Base-by-base conservation (phyloP, 2,329 filamentous ascomycete genomes). In the Gremmenia infestans region DNA sequence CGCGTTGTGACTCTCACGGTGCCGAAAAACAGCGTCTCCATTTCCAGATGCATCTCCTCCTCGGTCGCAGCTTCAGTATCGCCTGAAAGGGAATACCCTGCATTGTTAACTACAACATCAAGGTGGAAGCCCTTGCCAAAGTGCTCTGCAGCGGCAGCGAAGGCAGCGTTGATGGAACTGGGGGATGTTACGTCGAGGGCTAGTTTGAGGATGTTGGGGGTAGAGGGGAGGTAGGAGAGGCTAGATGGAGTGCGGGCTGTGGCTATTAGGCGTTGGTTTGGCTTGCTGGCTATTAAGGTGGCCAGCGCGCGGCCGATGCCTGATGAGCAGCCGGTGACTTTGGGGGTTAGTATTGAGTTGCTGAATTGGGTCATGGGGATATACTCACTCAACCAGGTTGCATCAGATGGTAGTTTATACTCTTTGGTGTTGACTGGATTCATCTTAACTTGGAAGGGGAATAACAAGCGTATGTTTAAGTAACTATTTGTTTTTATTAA, bases 41-140 rank as follows among this genome's bases (percentile, higher is more conserved):
- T 67, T 42, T 74, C 57, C 1, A 59, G 54, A 19, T 71, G 71
- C 1, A 66, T 60, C 50, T 72, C 67, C n/a, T 63, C 61, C 12
- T 72, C 68, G 4, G 65, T 65, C 4, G 69, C 67, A n/a, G 62
- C 59, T 54, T 86, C 82, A 32, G 83, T 76, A 1, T 80, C 76
- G 9, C 78, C 79, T 6, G 70, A 67, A 2, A 81, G 70, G 11
- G 79, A 77, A 56, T 82, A 84, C 1, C 81, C 83, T 2, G 82
- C 81, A 51, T 85, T 85, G 68, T 85, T 85, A 57, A 83, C 75
- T 2, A 85, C 76, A 2, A 84, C 75, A 63, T 86, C 81, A 48
- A 86, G 69, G n/a, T 78, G 75, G 22, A 75, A 76, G 64, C 82
- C 82, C 35, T 75, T 75, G 1, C 73, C 69, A 1, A 71, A 58